Evolutionary conservation across 164 flowering plant species (phyloP), one percentile per base, ranked within the genome.

Genomic region (Houttuynia cordata): DNA sequence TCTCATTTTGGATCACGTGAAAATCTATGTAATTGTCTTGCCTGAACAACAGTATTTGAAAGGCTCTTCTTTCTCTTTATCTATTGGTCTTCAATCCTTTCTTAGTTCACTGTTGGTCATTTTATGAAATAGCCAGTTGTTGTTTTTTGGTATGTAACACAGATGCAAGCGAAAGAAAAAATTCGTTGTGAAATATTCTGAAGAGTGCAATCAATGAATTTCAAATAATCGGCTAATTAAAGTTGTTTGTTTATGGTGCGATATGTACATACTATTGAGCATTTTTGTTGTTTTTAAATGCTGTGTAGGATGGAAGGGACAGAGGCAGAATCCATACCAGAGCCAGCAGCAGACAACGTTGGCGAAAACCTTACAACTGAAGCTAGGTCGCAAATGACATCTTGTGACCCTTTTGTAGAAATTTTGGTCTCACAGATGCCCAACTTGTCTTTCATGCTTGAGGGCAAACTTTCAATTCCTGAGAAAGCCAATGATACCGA

Each of bases 381-480:
- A 58, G 24, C 56, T 8, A 58, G 19, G 10, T 8, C 49, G 12
- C 50, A 57, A 53, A 34, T 55, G 23, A 54, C 64, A 47, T 42
- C 71, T 17, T 56, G 58, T 7, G 60, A 72, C 56, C 23, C 60
- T 40, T 59, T 20, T 49, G 66, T 68, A 22, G 64, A 68, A 58
- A 62, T 55, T 34, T 54, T 72, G 63, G 53, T 68, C 25, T 65
- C 69, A 21, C 61, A 72, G 61, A 68, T 72, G 67, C 72, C 39
- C 23, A 72, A 72, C 55, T 68, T 72, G 62, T 72, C 75, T 18
- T 72, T 65, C 66, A 72, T 72, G 72, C 69, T 72, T 30, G 72
- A 54, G 37, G 57, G 39, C 53, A 59, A 65, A 18, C 69, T 72
- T 49, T 61, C 67, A 9, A 68, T 72, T 10, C 69, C 71, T 10